Percentiles rank a stretch among this genome's conserved stretches.
These are phyloP conservation scores for Zopfia rhizophila DNA, from an alignment of 2,329 filamentous ascomycete species.

Conservation along the genomic window DNA sequence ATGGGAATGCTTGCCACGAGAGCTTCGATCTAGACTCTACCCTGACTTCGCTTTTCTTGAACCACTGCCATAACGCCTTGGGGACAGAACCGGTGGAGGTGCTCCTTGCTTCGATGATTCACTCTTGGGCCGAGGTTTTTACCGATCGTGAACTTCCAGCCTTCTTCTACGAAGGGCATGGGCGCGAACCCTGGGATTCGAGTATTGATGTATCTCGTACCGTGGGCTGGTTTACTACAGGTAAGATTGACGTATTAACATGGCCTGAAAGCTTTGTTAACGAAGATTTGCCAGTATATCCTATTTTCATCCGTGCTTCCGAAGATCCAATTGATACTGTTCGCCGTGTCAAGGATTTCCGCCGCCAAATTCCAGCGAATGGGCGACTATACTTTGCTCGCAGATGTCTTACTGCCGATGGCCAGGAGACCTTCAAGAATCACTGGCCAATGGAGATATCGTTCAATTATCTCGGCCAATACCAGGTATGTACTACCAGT, in stretches of 20 bases:
- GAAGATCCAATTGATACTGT: conserved; percentile 59
- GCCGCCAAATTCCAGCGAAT: conserved; percentile 47
- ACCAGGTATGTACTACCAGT: conserved; percentile 62
- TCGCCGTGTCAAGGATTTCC: conserved; percentile 66
- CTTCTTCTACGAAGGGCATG: conserved; percentile 57
- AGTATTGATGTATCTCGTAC: conserved; percentile 66
- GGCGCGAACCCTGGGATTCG: conserved; percentile 51
- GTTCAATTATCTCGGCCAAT: conserved; percentile 66
- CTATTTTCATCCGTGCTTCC: conserved; percentile 48
- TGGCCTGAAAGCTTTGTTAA: conserved; percentile 42
- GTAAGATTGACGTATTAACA: conserved; percentile 54
- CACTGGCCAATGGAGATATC: conserved; percentile 66
- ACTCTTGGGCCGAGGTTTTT: conserved; percentile 67
- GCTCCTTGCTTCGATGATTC: conserved; percentile 65
- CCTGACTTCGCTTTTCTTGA: conserved; percentile 38
- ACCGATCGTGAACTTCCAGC: conserved; percentile 62
- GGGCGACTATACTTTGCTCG: conserved; percentile 59
- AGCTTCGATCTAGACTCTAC: conserved; percentile 43
- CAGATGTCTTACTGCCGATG: conserved; percentile 40
- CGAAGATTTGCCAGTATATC: conserved; percentile 45
- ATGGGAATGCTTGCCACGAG: conserved; percentile 48
- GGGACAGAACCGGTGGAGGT: conserved; percentile 65
- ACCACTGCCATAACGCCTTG: conserved; percentile 55
- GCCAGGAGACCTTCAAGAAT: conserved; percentile 39
- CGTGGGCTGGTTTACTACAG: conserved; percentile 69